Base-by-base conservation (phyloP, 208 protist genomes). In the Trypanosoma melophagium region DNA sequence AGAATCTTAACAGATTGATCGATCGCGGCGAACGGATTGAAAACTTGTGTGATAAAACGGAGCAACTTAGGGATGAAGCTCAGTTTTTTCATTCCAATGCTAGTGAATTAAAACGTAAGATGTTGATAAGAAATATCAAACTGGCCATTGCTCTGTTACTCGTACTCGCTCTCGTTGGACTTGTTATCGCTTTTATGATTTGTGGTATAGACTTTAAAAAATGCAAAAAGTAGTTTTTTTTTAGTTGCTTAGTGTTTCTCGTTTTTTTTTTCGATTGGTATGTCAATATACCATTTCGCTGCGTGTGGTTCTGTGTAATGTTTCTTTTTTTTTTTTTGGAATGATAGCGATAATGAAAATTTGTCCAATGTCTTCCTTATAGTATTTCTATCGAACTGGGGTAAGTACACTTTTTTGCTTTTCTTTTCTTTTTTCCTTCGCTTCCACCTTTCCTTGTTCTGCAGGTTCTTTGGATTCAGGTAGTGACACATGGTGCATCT, bases 1-100 rank as follows among this genome's bases (percentile, higher is more conserved):
- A 90, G 19, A 96, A 94, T 63, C 67, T 94, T 16, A 88, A 97
- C 60, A 89, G 66, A 42, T 77, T 97, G 19, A 72, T 95, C 35
- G 84, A 89, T 24, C 76, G 92, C 22, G 89, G 89, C 5, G 87
- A 95, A 63, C 62, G 82, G n/a, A 92, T 97, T 53, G 87, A 95
- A 61, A 83, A 54, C 16, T 60, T 97, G 24, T 92, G 84, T 63
- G 85, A 94, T 61, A 78, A 87, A 17, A 93, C 90, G 1, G 88
- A 88, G 19, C 60, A 88, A 17, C 50, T 97, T 22, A 62, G 72
- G 0, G 75, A 84, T 44, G 79, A 89, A 49, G 87, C 90, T 2
- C 77, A 88, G 28, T 74, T 79, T 12, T 94, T 94, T 53, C 71
- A 89, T 59, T 79, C 74, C 7, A 85, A 83, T 56, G 65, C 85